Conservation (phyloP, 441 rosid genomes). For the Pelargonium myrrhifolium region DNA sequence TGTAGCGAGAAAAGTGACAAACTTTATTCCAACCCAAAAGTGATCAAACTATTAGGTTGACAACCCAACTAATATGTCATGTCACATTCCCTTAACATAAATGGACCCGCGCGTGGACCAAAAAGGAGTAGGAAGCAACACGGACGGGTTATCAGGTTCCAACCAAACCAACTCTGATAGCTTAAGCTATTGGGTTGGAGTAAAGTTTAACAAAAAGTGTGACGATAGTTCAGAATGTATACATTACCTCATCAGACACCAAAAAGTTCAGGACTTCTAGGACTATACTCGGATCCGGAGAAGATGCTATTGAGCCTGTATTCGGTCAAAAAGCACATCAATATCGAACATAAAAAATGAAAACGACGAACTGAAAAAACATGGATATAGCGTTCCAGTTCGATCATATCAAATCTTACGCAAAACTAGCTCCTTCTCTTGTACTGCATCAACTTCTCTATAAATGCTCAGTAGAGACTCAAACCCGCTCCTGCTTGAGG, state of each 20-base stretch:
- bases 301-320: slow-evolving; percentile 26
- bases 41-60: no score
- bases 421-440: slow-evolving; percentile 34
- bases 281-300: slow-evolving; percentile 28
- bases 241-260: slow-evolving; percentile 30
- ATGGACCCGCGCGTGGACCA: no score
- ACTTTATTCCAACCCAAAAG: no score
- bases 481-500: slow-evolving; percentile 22
- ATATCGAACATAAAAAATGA: not conserved
- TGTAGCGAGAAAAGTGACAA: no score
- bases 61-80: no score
- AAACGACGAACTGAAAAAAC: not conserved
- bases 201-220: no score
- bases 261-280: slow-evolving; percentile 25
- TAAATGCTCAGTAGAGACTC: slow-evolving; percentile 28
- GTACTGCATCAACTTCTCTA: slow-evolving; percentile 33
- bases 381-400: no score
- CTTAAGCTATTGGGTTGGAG: no score
- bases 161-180: no score
- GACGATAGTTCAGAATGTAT: not conserved
- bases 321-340: not conserved
- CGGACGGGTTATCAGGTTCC: no score
- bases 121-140: no score
- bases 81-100: no score
- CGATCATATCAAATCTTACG: slow-evolving; percentile 17